Conservation (phyloP, 495 filamentous ascomycete genomes). For the Choiromyces venosus region DNA sequence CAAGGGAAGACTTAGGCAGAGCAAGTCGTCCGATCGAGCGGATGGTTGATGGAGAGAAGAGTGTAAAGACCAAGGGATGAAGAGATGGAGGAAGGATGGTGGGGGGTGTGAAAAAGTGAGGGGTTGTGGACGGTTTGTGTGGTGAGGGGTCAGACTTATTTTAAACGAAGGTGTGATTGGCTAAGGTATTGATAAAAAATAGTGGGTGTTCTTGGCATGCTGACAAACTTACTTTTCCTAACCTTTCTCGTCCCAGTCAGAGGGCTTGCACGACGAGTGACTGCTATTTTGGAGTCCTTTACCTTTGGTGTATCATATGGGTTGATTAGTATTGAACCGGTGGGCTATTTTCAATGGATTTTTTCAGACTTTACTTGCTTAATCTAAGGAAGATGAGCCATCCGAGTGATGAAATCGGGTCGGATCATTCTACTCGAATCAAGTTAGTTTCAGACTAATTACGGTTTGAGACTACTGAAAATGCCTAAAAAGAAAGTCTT, state of each 20-base stretch:
- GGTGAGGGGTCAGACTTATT: conserved; percentile 33
- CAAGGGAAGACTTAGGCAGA: conserved; percentile 29
- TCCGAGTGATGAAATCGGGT: not conserved
- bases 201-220: conserved; percentile 15
- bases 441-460: not conserved
- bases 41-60: conserved; percentile 37
- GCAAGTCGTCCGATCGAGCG: conserved; percentile 34
- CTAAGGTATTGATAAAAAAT: not conserved
- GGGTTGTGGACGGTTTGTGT: conserved; percentile 25
- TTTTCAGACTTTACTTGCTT: not conserved
- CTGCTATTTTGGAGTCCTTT: conserved; percentile 23
- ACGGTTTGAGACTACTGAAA: too few species aligned
- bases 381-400: not conserved
- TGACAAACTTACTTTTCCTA: conserved; percentile 32
- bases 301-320: not conserved
- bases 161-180: conserved; percentile 32
- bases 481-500: not conserved
- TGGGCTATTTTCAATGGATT: not conserved
- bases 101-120: conserved; percentile 37
- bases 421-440: not conserved
- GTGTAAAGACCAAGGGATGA: conserved; percentile 39
- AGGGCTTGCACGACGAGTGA: conserved; percentile 11
- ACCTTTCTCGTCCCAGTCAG: conserved; percentile 4
- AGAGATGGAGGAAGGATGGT: conserved; percentile 13
- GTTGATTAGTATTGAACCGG: not conserved